Conservation (phyloP, 2,329 filamentous ascomycete genomes). For the Neonectria neomacrospora region DNA sequence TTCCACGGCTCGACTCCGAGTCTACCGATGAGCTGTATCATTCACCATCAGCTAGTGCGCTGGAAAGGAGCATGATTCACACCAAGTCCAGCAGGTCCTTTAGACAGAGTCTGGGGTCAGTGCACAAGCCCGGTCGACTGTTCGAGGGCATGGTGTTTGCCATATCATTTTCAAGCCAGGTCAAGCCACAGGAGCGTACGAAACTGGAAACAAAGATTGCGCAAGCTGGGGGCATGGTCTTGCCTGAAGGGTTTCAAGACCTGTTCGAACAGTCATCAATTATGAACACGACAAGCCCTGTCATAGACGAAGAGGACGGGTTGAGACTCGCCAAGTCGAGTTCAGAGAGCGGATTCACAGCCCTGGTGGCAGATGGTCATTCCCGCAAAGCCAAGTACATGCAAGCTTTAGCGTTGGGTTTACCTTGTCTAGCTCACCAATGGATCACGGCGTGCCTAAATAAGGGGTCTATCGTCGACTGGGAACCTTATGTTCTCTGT, state of each 20-base stretch:
- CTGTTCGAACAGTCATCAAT: conserved; percentile 70
- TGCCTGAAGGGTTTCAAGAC: conserved; percentile 82
- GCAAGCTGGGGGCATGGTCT: conserved; percentile 76
- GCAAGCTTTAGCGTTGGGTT: conserved; percentile 88
- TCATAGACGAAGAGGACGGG: conserved; percentile 44
- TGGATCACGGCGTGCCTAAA: conserved; percentile 82
- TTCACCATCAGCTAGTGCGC: conserved; percentile 51
- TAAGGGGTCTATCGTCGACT: conserved; percentile 72
- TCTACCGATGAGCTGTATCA: conserved; percentile 62
- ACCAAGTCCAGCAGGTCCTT: conserved; percentile 44
- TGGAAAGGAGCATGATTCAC: conserved; percentile 52
- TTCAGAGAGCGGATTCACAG: conserved; percentile 76
- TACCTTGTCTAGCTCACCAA: conserved; percentile 84
- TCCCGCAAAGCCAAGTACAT: conserved; percentile 92
- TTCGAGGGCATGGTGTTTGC: conserved; percentile 91
- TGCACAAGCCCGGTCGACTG: conserved; percentile 51
- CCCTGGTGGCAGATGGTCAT: conserved; percentile 86
- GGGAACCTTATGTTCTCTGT: conserved; percentile 84
- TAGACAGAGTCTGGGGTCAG: conserved; percentile 44
- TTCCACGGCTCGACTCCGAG: conserved; percentile 50
- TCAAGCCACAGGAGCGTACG: conserved; percentile 54
- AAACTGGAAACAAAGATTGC: conserved; percentile 71
- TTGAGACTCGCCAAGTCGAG: conserved; percentile 67
- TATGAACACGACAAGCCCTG: conserved; percentile 47
- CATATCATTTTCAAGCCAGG: conserved; percentile 72